phyloP scores from a whole-genome alignment of 1,284 basidiomycete species.

The Tylopilus microsporus region DNA sequence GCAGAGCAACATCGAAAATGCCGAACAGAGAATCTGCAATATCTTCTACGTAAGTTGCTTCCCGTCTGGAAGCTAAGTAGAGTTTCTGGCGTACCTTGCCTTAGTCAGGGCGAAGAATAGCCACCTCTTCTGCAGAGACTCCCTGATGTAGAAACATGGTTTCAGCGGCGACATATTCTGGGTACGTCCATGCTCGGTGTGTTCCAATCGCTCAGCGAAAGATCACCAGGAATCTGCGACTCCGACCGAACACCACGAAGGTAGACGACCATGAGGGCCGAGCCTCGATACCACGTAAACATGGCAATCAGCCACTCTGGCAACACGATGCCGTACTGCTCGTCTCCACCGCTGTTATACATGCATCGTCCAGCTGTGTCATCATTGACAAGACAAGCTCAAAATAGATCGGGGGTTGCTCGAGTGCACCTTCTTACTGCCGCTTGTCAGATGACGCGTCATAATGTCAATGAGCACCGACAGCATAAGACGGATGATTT shows the following conservation, averaged over 20 bases:
- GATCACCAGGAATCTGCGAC: not conserved
- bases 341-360: not conserved
- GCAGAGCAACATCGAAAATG: not conserved
- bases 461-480: not conserved
- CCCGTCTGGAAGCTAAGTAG: not conserved
- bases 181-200: not conserved
- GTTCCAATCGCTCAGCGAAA: not conserved
- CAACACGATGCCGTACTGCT: not conserved
- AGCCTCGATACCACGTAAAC: not conserved
- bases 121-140: not conserved
- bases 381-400: not conserved
- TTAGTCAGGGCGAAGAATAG: not conserved
- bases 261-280: not conserved
- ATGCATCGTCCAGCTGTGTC: not conserved
- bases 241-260: not conserved
- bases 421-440: not conserved
- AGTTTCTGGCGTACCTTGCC: not conserved
- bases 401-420: not conserved
- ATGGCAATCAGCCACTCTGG: not conserved
- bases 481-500: not conserved
- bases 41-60: not conserved
- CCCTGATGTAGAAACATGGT: not conserved
- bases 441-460: not conserved
- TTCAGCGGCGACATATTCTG: not conserved
- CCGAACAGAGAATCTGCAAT: not conserved